These are phyloP conservation scores for Amyloporia xantha DNA, from an alignment of 768 basidiomycete genomes.

Conservation along the genomic window DNA sequence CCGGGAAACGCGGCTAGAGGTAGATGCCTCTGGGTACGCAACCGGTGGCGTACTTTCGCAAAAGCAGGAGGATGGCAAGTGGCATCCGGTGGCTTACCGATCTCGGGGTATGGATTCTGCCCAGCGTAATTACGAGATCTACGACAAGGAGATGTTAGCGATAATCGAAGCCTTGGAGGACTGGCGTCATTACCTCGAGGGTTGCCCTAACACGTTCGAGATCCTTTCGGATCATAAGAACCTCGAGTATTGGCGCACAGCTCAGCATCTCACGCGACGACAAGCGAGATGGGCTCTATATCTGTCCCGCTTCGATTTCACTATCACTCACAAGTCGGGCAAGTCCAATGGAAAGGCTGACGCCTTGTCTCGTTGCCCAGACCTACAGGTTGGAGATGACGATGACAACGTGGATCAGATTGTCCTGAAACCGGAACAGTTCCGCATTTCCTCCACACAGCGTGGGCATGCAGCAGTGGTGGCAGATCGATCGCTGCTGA, in stretches of 20 bases:
- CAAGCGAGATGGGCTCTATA: constrained; percentile 27
- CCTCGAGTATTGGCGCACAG: constrained; percentile 20
- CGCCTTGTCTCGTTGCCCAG: constrained; percentile 16
- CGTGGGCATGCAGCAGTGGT: background rate
- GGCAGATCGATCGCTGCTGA: background rate
- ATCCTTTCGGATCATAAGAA: constrained; percentile 22
- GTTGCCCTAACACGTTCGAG: constrained; percentile 8
- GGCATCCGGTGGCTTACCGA: constrained; percentile 33
- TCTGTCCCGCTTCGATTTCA: constrained; percentile 31
- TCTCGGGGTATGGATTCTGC: constrained; percentile 26
- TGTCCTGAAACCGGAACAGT: background rate
- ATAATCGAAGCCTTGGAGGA: constrained; percentile 33
- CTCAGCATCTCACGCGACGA: constrained; percentile 21
- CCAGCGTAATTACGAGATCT: constrained; percentile 39
- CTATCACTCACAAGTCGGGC: constrained; percentile 25
- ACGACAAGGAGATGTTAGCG: constrained; percentile 43
- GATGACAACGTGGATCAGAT: constrained; percentile 6
- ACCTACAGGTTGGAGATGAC: constrained; percentile 12
- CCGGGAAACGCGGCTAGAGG: constrained; percentile 10
- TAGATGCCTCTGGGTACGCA: constrained; percentile 18
- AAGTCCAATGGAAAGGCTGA: constrained; percentile 13
- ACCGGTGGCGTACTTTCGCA: constrained; percentile 12
- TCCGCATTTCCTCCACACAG: background rate
- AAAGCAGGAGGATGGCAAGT: constrained; percentile 11
- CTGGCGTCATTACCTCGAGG: constrained; percentile 23